Evolutionary conservation across 768 basidiomycete genomes (phyloP), one percentile per base, ranked within the genome.

Genomic region (Suillus brevipes): DNA sequence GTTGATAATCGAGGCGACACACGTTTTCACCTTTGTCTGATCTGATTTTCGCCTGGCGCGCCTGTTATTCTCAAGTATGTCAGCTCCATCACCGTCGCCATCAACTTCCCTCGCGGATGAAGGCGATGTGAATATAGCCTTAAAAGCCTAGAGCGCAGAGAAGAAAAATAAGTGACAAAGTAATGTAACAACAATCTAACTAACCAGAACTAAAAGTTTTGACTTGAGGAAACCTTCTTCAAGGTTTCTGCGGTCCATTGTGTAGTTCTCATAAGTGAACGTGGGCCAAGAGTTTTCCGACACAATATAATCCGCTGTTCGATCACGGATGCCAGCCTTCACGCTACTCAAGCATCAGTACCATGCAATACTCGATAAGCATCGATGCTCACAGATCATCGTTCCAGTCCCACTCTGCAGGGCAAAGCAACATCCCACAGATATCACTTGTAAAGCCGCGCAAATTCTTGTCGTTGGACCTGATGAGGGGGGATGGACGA

Each of bases 161-260:
- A 28, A 3, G 28, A 3, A 28, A 28, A 28, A n/a, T n/a, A 2
- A 3, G 28, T 28, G 3, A 28, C 28, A 28, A 28, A 28, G 28
- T 28, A 28, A 1, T 28, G 1, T 3, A 3, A n/a, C n/a, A n/a
- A n/a, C n/a, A 28, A 28, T 1, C 3, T 28, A 3, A 28, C 69
- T 38, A 20, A 69, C 68, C 64, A 65, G 66, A 20, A 71, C 50
- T 14, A 71, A 55, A 8, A 68, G n/a, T 6, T 36, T 34, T 23
- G 28, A 52, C 53, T 67, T 56, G 50, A 72, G 64, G 42, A 69
- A 63, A 52, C 66, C 62, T 53, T 65, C 47, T 62, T 70, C 68
- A 13, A 62, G 42, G 40, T 61, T 36, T 10, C 50, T 45, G n/a
- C 58, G 40, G 61, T 61, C 16, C 28, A 28, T 9, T 16, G 0